Conservation (phyloP, 2,329 filamentous ascomycete species). For the Mycocentrospora acerina region DNA sequence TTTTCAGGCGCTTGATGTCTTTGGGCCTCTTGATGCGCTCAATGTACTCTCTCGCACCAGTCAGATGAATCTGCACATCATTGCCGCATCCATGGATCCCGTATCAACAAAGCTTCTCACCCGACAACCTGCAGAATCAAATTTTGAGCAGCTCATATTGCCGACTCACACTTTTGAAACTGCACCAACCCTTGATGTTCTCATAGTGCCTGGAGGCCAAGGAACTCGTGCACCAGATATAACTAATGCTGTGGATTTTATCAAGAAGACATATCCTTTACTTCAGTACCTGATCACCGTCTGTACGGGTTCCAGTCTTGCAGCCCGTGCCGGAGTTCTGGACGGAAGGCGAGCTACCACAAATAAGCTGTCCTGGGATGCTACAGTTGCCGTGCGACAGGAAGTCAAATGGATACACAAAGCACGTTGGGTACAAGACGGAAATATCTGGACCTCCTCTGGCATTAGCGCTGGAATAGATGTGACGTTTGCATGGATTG, state of each 20-base stretch:
- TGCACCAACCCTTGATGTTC: constrained; percentile 58
- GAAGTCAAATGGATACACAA: constrained; percentile 58
- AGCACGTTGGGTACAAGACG: constrained; percentile 64
- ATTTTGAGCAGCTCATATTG: constrained; percentile 42
- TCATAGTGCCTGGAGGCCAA: constrained; percentile 65
- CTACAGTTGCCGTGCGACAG: constrained; percentile 49
- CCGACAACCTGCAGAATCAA: constrained; percentile 15
- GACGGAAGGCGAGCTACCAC: constrained; percentile 64
- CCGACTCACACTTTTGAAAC: constrained; percentile 57
- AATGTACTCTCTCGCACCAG: constrained; percentile 30
- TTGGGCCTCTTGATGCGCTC: constrained; percentile 51
- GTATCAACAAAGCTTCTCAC: constrained; percentile 21
- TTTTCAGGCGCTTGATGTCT: constrained; percentile 38
- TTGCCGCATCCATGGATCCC: constrained; percentile 31
- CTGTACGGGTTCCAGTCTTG: constrained; percentile 64
- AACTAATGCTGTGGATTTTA: constrained; percentile 47
- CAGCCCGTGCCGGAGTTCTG: constrained; percentile 61
- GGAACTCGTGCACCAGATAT: constrained; percentile 46
- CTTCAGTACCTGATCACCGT: constrained; percentile 61
- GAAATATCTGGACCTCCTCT: constrained; percentile 65
- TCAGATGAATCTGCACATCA: constrained; percentile 27
- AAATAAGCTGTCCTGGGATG: constrained; percentile 61
- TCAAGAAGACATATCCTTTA: constrained; percentile 42
- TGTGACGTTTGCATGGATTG: constrained; percentile 58
- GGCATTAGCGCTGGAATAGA: constrained; percentile 66